Evolutionary conservation across 2,329 filamentous ascomycete species (phyloP).

Genomic region (Fusarium tjaetaba): DNA sequence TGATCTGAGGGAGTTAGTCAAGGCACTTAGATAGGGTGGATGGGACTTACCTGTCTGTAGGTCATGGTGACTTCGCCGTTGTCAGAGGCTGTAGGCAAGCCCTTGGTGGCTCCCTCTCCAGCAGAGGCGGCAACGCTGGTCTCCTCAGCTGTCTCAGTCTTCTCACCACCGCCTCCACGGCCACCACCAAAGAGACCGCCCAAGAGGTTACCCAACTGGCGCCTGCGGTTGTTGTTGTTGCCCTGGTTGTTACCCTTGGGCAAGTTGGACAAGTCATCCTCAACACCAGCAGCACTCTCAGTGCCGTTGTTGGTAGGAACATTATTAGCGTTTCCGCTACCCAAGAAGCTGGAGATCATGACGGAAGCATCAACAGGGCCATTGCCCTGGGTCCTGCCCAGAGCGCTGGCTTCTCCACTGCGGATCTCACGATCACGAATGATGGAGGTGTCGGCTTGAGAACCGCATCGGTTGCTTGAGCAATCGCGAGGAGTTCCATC

Average conservation of each 20-base stretch:
- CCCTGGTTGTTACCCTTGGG: constrained; percentile 7
- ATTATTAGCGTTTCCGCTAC: constrained; percentile 19
- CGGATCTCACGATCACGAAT: constrained; percentile 70
- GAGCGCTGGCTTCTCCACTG: constrained; percentile 61
- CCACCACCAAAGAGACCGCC: constrained; percentile 41
- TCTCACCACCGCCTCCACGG: constrained; percentile 42
- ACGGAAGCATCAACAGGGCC: constrained; percentile 66
- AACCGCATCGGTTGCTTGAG: constrained; percentile 67
- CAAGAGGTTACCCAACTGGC: constrained; percentile 40
- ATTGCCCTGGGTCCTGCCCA: constrained; percentile 71
- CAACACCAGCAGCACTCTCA: constrained; percentile 49
- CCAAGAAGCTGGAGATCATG: constrained; percentile 71
- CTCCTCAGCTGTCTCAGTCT: constrained; percentile 48
- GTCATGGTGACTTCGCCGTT: constrained; percentile 70
- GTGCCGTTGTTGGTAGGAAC: constrained; percentile 12
- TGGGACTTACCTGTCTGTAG: constrained; percentile 59
- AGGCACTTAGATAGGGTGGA: fast-evolving
- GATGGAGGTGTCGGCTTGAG: constrained; percentile 77
- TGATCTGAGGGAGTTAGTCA: constrained; percentile 58
- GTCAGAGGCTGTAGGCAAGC: constrained; percentile 69
- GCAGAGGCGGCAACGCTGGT: constrained; percentile 62
- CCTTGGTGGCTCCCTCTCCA: constrained; percentile 62
- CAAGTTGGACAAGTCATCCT: constrained; percentile 52
- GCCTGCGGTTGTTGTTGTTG: constrained; percentile 26
- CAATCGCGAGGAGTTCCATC: constrained; percentile 77